Evolutionary conservation across 441 rosid genomes (phyloP), one percentile per base, ranked within the genome.

Genomic region (Gossypium trilobum): DNA sequence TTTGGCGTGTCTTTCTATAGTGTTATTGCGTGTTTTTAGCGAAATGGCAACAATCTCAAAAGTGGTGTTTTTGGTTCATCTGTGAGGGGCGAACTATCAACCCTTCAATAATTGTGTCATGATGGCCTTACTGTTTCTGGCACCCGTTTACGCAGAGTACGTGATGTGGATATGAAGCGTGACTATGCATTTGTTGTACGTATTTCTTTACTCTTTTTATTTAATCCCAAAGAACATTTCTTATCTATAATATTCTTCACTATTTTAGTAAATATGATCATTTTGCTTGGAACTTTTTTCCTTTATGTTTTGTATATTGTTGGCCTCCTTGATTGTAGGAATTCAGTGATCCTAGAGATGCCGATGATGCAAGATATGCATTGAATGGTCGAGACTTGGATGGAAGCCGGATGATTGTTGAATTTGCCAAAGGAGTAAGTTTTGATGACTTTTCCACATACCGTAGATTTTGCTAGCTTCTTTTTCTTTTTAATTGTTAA

Each of bases 161-260:
- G 91, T 42, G 88, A 86, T 80, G 91, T 89, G 91, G 93, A 89
- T 87, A 86, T 89, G 91, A 87, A 89, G 93, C 85, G 91, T 57
- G 93, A 89, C 75, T 89, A 84, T 76, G 93, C 93, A 50, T 89
- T 89, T 69, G 87, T 89, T 82, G 93, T 89, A 86, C 73, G 93
- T 87, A 80, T 63, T 42, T 57, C 33, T 58, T 69, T 46, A 42
- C 58, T 64, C 36, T 48, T 50, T 36, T 48, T 20, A 8, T 23
- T 66, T 70, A 22, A 19, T 19, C 2, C 2, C 0, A 10, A 71
- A 13, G 0, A 2, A 57, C 1, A 8, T 22, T 16, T 59, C 55
- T 20, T 48, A 23, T 25, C 14, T 48, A 14, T 48, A 23, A 42
- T 11, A 9, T 59, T 73, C 11, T 73, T 0, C 44, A 14, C 27